Percentiles rank a stretch among this genome's conserved stretches.
These are phyloP conservation scores for Ophiostoma ulmi DNA, from an alignment of 2,329 filamentous ascomycete species.

Conservation along the genomic window DNA sequence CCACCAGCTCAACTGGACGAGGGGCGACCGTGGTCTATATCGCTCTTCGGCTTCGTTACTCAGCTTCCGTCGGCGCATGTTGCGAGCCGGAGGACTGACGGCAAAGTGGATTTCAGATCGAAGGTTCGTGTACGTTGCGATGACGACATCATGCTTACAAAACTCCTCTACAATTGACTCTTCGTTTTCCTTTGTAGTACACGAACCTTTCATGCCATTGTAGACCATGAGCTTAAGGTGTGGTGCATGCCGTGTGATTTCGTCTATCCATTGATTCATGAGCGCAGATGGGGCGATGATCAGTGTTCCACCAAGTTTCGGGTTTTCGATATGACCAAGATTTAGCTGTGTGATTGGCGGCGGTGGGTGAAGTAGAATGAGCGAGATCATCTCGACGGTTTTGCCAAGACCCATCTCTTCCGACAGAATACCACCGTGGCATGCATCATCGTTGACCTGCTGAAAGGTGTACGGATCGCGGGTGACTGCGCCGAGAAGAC, in stretches of 20 bases:
- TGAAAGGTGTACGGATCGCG: conserved; percentile 45
- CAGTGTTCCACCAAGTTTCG: conserved; percentile 51
- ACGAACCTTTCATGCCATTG: conserved; percentile 40
- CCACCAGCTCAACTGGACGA: conserved; percentile 84
- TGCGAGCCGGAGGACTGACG: conserved; percentile 61
- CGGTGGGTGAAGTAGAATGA: conserved; percentile 61
- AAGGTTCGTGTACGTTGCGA: conserved; percentile 67
- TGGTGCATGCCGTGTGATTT: conserved; percentile 56
- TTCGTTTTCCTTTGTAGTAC: conserved; percentile 38
- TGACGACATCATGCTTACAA: conserved; percentile 51
- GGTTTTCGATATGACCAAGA: conserved; percentile 54
- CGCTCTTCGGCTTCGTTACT: conserved; percentile 40
- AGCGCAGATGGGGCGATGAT: conserved; percentile 57
- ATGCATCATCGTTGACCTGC: conserved; percentile 33
- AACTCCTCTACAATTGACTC: conserved; percentile 42
- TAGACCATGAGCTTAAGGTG: conserved; percentile 53
- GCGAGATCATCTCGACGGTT: conserved; percentile 67
- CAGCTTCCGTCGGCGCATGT: conserved; percentile 49
- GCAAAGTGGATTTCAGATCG: conserved; percentile 75
- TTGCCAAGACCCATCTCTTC: conserved; percentile 84
- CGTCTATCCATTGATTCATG: conserved; percentile 56
- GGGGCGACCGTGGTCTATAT: conserved; percentile 63
- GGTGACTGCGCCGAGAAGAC: conserved; percentile 56
- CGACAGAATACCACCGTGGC: conserved; percentile 62
- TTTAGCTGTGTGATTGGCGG: conserved; percentile 29